These are phyloP conservation scores for Trichoderma koningii DNA, from an alignment of 2,329 filamentous ascomycete species.

Conservation along the genomic window DNA sequence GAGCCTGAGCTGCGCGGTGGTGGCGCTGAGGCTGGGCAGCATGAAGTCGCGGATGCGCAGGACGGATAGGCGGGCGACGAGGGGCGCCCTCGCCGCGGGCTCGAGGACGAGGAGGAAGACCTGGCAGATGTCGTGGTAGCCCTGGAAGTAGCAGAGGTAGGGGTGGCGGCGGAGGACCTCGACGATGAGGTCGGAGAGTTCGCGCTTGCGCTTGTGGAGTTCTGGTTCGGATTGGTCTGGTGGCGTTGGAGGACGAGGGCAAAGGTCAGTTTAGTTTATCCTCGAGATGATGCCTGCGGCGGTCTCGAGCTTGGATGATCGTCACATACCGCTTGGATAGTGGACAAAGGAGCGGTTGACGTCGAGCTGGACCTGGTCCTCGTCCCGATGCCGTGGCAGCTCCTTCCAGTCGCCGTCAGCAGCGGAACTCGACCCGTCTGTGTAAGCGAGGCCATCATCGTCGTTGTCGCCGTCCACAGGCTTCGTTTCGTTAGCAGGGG, in stretches of 20 bases:
- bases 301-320: too few relatives aligned
- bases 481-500: slow-evolving; percentile 18
- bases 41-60: slow-evolving; percentile 96
- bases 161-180: slow-evolving; percentile 79
- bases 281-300: too few relatives aligned
- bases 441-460: background rate
- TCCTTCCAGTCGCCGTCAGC: slow-evolving; percentile 52
- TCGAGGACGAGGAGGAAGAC: slow-evolving; percentile 87
- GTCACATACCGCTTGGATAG: slow-evolving; percentile 72
- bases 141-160: slow-evolving; percentile 93
- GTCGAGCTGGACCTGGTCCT: slow-evolving; percentile 88
- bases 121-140: slow-evolving; percentile 97
- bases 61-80: slow-evolving; percentile 79
- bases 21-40: slow-evolving; percentile 82
- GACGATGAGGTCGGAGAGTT: slow-evolving; percentile 79
- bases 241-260: background rate
- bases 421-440: slow-evolving; percentile 6
- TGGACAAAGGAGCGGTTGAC: slow-evolving; percentile 97
- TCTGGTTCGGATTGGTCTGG: slow-evolving; percentile 69
- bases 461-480: background rate
- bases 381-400: slow-evolving; percentile 79
- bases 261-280: background rate
- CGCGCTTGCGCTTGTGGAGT: slow-evolving; percentile 68
- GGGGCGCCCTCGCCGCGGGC: slow-evolving; percentile 57
- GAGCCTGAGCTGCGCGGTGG: slow-evolving; percentile 80